A percentile compares a stretch with the other conserved stretches of the same genome.
These are phyloP conservation scores for Puccinia sorghi DNA, from an alignment of 1,284 basidiomycete genomes.

Conservation along the genomic window DNA sequence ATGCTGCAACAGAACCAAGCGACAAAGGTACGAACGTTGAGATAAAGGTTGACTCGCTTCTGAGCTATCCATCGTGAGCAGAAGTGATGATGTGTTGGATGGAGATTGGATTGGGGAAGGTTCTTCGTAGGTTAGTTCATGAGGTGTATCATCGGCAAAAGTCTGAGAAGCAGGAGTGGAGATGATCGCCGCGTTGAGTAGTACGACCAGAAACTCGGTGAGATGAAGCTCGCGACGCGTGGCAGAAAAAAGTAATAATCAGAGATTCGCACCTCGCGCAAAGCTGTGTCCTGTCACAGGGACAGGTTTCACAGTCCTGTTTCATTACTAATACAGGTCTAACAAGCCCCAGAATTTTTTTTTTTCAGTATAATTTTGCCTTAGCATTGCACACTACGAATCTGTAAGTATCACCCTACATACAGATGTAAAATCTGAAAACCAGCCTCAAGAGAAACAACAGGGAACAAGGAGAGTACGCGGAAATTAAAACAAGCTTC, in stretches of 20 bases:
- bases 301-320: too few relatives aligned
- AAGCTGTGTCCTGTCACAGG: too few relatives aligned
- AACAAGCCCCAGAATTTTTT: too few relatives aligned
- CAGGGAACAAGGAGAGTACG: too few relatives aligned
- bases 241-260: neutral
- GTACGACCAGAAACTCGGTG: neutral
- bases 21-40: slow-evolving; percentile 13
- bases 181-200: neutral
- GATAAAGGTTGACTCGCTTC: slow-evolving; percentile 8
- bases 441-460: too few relatives aligned
- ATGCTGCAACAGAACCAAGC: neutral
- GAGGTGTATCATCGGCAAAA: neutral
- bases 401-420: too few relatives aligned
- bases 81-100: neutral
- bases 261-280: too few relatives aligned
- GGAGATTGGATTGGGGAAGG: neutral
- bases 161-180: neutral
- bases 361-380: too few relatives aligned
- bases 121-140: neutral
- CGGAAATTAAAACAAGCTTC: too few relatives aligned
- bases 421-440: too few relatives aligned
- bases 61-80: slow-evolving; percentile 11
- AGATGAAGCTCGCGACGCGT: neutral
- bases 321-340: too few relatives aligned
- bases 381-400: too few relatives aligned